These are phyloP conservation scores for Mycogone perniciosa DNA, from an alignment of 2,329 filamentous ascomycete genomes.

Conservation along the genomic window DNA sequence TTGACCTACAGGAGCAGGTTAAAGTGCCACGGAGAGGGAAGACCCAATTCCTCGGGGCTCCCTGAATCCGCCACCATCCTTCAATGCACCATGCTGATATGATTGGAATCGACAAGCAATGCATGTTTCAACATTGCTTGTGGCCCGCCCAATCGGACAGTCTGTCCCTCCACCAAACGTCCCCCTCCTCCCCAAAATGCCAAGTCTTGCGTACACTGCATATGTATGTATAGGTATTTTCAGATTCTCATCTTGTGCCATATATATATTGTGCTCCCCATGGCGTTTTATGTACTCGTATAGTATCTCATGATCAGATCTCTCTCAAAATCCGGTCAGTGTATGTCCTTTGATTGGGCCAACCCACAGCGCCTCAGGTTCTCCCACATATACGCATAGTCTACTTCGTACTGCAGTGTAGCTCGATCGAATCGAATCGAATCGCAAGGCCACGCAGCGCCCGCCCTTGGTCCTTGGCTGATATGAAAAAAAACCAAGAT, in stretches of 20 bases:
- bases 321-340: conserved; percentile 1
- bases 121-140: too few species aligned
- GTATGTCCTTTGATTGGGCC: conserved; percentile 1
- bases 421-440: neutral
- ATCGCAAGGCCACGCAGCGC: neutral
- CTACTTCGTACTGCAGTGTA: neutral
- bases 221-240: neutral
- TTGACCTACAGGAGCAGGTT: too few species aligned
- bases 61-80: too few species aligned
- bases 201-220: neutral
- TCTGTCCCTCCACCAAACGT: too few species aligned
- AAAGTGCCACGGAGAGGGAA: too few species aligned
- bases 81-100: too few species aligned
- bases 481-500: too few species aligned
- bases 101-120: too few species aligned
- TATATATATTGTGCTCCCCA: conserved; percentile 2
- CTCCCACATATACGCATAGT: neutral
- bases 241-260: neutral
- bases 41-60: too few species aligned
- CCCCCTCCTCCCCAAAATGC: too few species aligned
- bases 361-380: neutral
- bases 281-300: neutral
- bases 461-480: neutral
- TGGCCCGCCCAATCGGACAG: too few species aligned
- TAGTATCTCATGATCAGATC: conserved; percentile 3